Conservation (phyloP, 2,329 filamentous ascomycete genomes). For the Stromatinia cepivora region DNA sequence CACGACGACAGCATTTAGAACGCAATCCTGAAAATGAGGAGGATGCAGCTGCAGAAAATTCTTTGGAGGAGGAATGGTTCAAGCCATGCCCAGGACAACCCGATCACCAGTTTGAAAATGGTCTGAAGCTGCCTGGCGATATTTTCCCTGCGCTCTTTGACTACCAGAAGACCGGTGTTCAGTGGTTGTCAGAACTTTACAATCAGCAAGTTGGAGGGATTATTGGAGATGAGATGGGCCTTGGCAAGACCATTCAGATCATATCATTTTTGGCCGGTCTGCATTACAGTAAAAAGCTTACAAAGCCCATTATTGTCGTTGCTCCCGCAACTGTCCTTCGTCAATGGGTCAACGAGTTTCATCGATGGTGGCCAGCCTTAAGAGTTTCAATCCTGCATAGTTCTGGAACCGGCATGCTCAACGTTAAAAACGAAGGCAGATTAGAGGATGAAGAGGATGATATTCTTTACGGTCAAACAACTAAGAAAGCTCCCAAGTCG, state of each 20-base stretch:
- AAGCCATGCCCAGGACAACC: slow-evolving; percentile 81
- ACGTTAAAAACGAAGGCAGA: slow-evolving; percentile 65
- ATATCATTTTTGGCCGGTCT: slow-evolving; percentile 73
- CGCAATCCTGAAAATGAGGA: slow-evolving; percentile 44
- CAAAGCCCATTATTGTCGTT: slow-evolving; percentile 84
- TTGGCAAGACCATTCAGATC: slow-evolving; percentile 89
- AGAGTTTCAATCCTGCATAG: slow-evolving; percentile 93
- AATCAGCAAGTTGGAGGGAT: slow-evolving; percentile 90
- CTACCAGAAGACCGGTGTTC: slow-evolving; percentile 95
- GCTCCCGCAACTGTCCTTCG: slow-evolving; percentile 92
- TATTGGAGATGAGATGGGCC: slow-evolving; percentile 95
- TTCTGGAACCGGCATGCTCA: slow-evolving; percentile 94
- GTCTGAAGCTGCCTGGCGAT: slow-evolving; percentile 82
- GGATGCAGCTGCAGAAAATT: slow-evolving; percentile 45
- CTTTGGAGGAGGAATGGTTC: slow-evolving; percentile 68
- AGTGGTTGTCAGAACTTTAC: slow-evolving; percentile 94
- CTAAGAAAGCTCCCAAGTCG: slow-evolving; percentile 52
- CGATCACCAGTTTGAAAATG: slow-evolving; percentile 71
- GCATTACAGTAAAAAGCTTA: slow-evolving; percentile 85
- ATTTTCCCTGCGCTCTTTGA: slow-evolving; percentile 91
- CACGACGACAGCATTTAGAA: slow-evolving; percentile 50
- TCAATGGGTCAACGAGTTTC: slow-evolving; percentile 98
- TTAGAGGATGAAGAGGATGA: slow-evolving; percentile 55
- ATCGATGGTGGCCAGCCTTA: slow-evolving; percentile 98
- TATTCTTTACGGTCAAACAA: slow-evolving; percentile 44